phyloP scores from a whole-genome alignment of 441 rosid genomes.

The Populus hybrid region DNA sequence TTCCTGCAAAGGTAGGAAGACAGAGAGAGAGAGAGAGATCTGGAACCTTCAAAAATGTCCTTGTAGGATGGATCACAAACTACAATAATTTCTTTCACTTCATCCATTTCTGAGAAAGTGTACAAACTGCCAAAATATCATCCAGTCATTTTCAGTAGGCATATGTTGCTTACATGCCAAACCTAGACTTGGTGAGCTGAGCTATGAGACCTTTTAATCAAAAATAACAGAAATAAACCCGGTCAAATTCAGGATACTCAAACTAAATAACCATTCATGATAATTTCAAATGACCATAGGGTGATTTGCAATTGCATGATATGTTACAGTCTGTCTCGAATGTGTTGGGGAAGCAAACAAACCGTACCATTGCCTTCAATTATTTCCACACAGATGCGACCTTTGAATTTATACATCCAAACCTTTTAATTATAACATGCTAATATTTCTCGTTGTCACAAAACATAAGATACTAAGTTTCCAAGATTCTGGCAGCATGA shows the following conservation, averaged over 20 bases:
- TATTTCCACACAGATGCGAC: background rate
- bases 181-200: background rate
- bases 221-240: background rate
- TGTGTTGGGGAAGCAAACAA: background rate
- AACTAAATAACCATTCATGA: background rate
- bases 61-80: conserved; percentile 91
- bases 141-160: conserved; percentile 3
- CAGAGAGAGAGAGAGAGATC: conserved; percentile 20
- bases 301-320: background rate
- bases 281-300: background rate
- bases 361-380: background rate
- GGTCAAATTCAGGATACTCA: background rate
- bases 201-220: background rate
- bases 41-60: conserved; percentile 80
- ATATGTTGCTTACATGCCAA: conserved; percentile 3
- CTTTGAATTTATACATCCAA: background rate
- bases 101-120: conserved; percentile 68
- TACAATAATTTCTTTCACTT: conserved; percentile 87
- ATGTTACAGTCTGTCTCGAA: background rate
- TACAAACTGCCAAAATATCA: conserved; percentile 54
- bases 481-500: background rate
- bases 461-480: background rate
- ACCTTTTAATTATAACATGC: background rate
- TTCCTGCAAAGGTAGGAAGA: background rate
- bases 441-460: background rate